phyloP scores from a whole-genome alignment of 768 basidiomycete species.

The Hericium rajendrae region DNA sequence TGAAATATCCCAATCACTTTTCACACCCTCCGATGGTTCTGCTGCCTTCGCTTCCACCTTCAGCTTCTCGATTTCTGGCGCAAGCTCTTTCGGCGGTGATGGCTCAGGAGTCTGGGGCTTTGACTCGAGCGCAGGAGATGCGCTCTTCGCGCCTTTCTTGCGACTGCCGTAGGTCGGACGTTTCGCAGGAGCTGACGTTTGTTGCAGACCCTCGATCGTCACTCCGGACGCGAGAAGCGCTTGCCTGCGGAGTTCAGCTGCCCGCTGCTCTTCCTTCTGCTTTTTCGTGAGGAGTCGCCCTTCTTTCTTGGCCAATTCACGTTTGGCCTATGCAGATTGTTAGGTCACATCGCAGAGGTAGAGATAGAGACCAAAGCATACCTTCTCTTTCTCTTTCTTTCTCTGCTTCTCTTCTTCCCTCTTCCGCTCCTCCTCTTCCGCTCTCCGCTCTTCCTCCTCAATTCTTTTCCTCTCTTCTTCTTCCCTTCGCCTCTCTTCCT shows the following conservation, averaged over 20 bases:
- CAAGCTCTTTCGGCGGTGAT: slow-evolving; percentile 10
- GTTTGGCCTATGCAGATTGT: slow-evolving; percentile 54
- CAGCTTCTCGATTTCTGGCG: slow-evolving; percentile 9
- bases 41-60: slow-evolving; percentile 1
- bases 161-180: slow-evolving; percentile 77
- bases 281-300: slow-evolving; percentile 94
- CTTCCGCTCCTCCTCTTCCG: slow-evolving; percentile 65
- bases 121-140: slow-evolving; percentile 45
- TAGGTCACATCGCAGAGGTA: slow-evolving; percentile 1
- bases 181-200: slow-evolving; percentile 43
- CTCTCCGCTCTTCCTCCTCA: slow-evolving; percentile 80
- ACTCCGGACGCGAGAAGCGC: slow-evolving; percentile 86
- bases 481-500: slow-evolving; percentile 59
- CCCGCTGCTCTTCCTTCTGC: slow-evolving; percentile 88
- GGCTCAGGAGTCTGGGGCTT: slow-evolving; percentile 27
- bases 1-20: slow-evolving; percentile 56
- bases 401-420: slow-evolving; percentile 80
- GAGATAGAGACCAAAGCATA: slow-evolving; percentile 18
- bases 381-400: slow-evolving; percentile 86
- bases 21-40: slow-evolving; percentile 22
- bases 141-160: slow-evolving; percentile 69
- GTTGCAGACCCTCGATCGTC: slow-evolving; percentile 82
- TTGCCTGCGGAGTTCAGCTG: slow-evolving; percentile 83
- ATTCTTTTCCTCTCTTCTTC: slow-evolving; percentile 76
- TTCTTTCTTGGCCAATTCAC: slow-evolving; percentile 86